phyloP scores from a whole-genome alignment of 352 stramenopile genomes.

The Blastocystis sp. region DNA sequence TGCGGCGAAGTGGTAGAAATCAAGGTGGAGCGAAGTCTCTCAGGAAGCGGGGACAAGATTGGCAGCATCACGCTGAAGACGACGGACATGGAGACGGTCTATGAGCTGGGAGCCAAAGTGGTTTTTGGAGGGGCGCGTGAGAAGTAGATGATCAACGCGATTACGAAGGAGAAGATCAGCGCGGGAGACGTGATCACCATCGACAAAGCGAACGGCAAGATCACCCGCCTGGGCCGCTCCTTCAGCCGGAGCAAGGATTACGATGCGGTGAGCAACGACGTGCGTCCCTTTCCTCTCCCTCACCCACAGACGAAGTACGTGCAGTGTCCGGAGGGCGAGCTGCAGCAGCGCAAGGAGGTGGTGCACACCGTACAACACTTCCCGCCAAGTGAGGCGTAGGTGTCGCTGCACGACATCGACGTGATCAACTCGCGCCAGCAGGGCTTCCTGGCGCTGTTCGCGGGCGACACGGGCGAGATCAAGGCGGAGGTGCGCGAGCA shows the following conservation, averaged over 20 bases:
- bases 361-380: constrained; percentile 79
- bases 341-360: constrained; percentile 96
- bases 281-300: constrained; percentile 67
- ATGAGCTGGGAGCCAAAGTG: constrained; percentile 92
- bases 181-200: constrained; percentile 98
- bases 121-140: neutral
- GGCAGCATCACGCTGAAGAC: constrained; percentile 93
- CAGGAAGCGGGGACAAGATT: constrained; percentile 76
- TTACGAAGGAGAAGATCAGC: constrained; percentile 96
- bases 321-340: constrained; percentile 89
- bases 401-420: constrained; percentile 77
- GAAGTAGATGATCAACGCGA: constrained; percentile 90
- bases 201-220: constrained; percentile 96
- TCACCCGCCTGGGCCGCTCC: constrained; percentile 92
- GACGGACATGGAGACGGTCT: constrained; percentile 99
- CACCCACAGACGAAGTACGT: constrained; percentile 83
- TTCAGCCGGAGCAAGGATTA: constrained; percentile 95
- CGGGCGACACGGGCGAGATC: constrained; percentile 97
- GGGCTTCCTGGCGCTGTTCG: constrained; percentile 96
- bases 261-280: constrained; percentile 90
- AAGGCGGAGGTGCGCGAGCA: constrained; percentile 96
- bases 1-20: constrained; percentile 99
- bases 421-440: constrained; percentile 98
- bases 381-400: constrained; percentile 92
- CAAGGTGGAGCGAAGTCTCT: constrained; percentile 84